Conservation (phyloP, 1,284 basidiomycete species). For the Omphalotus olearius region DNA sequence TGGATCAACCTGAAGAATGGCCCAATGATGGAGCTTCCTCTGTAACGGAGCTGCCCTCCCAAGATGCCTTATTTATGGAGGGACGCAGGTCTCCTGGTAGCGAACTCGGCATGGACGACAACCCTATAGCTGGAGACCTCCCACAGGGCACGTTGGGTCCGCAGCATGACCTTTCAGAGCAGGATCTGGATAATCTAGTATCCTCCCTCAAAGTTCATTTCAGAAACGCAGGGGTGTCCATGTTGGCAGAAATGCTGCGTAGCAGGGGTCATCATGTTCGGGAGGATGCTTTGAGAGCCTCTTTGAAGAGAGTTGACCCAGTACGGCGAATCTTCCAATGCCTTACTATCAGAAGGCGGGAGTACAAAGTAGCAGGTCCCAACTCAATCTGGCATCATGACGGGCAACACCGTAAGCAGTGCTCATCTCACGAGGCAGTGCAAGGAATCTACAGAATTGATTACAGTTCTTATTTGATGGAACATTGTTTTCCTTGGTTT, state of each 20-base stretch:
- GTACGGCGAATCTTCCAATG: slow-evolving; percentile 22
- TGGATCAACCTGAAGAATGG: slow-evolving; percentile 14
- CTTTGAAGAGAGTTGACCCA: slow-evolving; percentile 22
- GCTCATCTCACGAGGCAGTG: not conserved
- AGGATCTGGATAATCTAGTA: slow-evolving; percentile 10
- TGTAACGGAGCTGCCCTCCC: not conserved
- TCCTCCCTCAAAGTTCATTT: slow-evolving; percentile 8
- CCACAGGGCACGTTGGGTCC: not conserved
- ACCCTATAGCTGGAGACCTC: not conserved
- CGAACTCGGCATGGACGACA: not conserved
- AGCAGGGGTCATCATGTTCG: slow-evolving; percentile 19
- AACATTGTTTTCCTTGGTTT: slow-evolving; percentile 30
- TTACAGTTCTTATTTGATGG: slow-evolving; percentile 24
- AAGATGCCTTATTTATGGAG: not conserved
- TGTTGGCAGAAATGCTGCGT: slow-evolving; percentile 23
- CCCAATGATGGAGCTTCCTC: not conserved
- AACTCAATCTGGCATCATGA: slow-evolving; percentile 27
- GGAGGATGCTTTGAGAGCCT: slow-evolving; percentile 15
- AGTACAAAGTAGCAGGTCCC: slow-evolving; percentile 25
- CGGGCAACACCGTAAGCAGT: slow-evolving; percentile 28
- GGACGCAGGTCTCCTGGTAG: not conserved
- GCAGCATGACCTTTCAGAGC: not conserved
- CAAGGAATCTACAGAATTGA: not conserved
- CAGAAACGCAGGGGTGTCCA: slow-evolving; percentile 5
- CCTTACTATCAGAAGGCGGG: slow-evolving; percentile 9